phyloP scores from a whole-genome alignment of 768 basidiomycete genomes.

The Suillus americanus region DNA sequence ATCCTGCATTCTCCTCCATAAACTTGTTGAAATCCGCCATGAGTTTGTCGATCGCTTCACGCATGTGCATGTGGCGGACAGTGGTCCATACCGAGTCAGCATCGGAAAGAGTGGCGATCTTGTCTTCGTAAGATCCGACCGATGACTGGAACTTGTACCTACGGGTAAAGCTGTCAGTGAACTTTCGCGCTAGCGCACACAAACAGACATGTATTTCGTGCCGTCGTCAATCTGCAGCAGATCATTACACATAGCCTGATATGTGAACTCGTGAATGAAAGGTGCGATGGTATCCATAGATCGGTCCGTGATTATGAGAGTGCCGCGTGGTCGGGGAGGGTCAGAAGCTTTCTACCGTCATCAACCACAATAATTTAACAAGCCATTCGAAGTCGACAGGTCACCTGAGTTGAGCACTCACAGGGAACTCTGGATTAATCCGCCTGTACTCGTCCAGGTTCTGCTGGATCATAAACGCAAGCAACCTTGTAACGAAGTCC shows the following conservation, averaged over 20 bases:
- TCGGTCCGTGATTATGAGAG: slow-evolving; percentile 92
- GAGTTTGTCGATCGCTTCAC: slow-evolving; percentile 95
- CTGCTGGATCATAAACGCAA: slow-evolving; percentile 84
- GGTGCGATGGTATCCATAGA: slow-evolving; percentile 92
- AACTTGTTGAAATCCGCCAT: slow-evolving; percentile 97
- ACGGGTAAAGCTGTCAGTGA: slow-evolving; percentile 1
- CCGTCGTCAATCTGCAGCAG: slow-evolving; percentile 87
- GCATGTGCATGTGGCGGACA: slow-evolving; percentile 97
- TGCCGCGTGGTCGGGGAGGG: slow-evolving; percentile 65
- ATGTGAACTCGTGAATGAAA: slow-evolving; percentile 95
- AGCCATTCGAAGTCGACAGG: not conserved
- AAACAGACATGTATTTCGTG: slow-evolving; percentile 78
- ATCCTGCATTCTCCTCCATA: slow-evolving; percentile 90
- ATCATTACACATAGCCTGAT: slow-evolving; percentile 98
- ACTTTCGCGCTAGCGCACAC: slow-evolving; percentile 7
- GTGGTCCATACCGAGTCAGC: slow-evolving; percentile 88
- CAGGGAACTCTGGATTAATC: slow-evolving; percentile 83
- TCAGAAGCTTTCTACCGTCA: slow-evolving; percentile 51
- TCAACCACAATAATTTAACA: slow-evolving; percentile 5
- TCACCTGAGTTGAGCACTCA: slow-evolving; percentile 38
- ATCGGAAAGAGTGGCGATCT: slow-evolving; percentile 83
- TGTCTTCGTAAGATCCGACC: slow-evolving; percentile 82
- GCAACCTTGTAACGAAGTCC: slow-evolving; percentile 75
- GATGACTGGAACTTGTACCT: slow-evolving; percentile 96
- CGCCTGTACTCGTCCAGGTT: slow-evolving; percentile 87